Base-by-base conservation (phyloP, 129 eudicot genomes). In the Glebionis coronaria region DNA sequence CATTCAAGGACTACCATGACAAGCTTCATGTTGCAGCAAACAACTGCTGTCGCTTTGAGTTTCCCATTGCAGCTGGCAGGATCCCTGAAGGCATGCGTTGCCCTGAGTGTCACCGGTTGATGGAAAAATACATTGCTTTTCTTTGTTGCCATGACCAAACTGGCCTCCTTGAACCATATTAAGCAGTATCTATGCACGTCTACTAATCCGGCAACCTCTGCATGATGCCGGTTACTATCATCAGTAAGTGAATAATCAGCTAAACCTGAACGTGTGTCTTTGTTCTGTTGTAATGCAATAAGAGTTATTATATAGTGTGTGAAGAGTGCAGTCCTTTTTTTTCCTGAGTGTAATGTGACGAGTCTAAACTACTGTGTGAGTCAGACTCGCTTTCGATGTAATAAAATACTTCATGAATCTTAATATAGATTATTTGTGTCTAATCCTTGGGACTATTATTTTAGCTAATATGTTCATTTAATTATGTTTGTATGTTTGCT, bases 121-220 rank as follows among this genome's bases (percentile, higher is more conserved):
- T 91, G 98, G 96, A 85, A 63, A 85, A 85, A 61, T 77, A 63
- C 66, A 76, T 69, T 59, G 82, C 88, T 67, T 91, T 81, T 80
- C 79, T 75, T 29, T 88, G 98, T 82, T 91, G 98, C 88, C 87
- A 82, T 63, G 85, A 85, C 16, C 78, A 81, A 61, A 68, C 66
- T 23, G 75, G 68, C 58, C 66, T 56, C 25, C 61, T 73, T 53
- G 69, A 69, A 58, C 88, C 84, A 27, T 63, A 82, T 25, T 75
- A 68, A 79, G 53, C 16, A 21, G 52, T 31, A 27, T 69, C 23
- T 12, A 29, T 27, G 9, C 67, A 3, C 13, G 16, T 31, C 47
- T 11, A 64, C 25, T 50, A 56, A 44, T 49, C 16, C 12, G 65
- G 13, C 10, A 25, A 18, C 55, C 67, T 61, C 55, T 69, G 25